Base-by-base conservation (phyloP, 2,329 filamentous ascomycete species). In the Sclerotinia sclerotiorum region DNA sequence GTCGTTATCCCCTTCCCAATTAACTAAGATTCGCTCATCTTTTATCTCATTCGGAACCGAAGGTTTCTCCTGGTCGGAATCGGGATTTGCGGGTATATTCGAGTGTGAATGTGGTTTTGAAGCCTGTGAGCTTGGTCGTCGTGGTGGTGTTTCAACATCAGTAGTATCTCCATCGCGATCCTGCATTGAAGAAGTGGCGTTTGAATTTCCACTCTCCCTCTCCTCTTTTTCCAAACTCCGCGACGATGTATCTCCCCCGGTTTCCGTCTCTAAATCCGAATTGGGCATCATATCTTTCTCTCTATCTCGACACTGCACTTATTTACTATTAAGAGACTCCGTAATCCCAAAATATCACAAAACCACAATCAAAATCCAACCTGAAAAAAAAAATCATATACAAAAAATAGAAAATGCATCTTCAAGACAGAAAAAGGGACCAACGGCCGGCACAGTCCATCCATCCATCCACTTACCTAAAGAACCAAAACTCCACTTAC, bases 21-120 rank as follows among this genome's bases (percentile, higher is more conserved):
- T 77, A 91, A 96, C 0, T 91, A 97, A 67, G 97, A 97, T 76
- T 94, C 93, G 70, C 96, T 97, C n/a, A 17, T 55, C 27, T 19
- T 15, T 24, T 29, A 8, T 10, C 42, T 39, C 42, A 24, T 13
- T 32, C 17, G 44, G 29, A 1, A 10, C 24, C 15, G 21, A 24
- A 15, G 11, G 17, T 15, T 67, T 52, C 32, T 67, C 54, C 6
- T 58, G 42, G 10, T 35, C 21, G 3, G 3, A 15, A 11, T 19
- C 32, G 27, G n/a, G 15, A 51, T 21, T 29, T n/a, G 19, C 6
- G 6, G 21, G 42, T 46, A 60, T n/a, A 7, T 46, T 44, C 1
- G 42, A 32, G 24, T 27, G 57, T 10, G 57, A 60, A 21, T 17
- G 24, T 5, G 57, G 6, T 48, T 21, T n/a, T 5, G 19, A 57